Base-by-base conservation (phyloP, 1,139 yeast genomes). In the Protomyces pachydermus region DNA sequence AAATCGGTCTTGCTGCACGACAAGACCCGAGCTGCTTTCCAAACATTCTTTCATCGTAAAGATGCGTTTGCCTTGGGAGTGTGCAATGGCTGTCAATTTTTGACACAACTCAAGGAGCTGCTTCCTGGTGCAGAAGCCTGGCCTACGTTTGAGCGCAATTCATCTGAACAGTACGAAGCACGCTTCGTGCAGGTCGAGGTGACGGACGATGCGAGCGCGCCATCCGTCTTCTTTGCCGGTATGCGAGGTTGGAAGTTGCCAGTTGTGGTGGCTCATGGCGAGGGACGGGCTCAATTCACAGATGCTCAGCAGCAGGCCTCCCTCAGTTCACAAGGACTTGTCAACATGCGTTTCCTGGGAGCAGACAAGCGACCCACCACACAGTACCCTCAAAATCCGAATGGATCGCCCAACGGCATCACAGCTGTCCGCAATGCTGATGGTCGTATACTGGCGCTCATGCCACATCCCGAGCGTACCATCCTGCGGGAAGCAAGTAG, bases 391-490 rank as follows among this genome's bases (percentile, higher is more conserved):
- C 88, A 81, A 79, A 93, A 93, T 79, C 98, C 98, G 66, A 95
- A 95, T 76, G 99, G 99, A 51, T 89, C 97, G 23, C 90, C 95
- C 56, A 83, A 82, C 64, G 98, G 96, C 77, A 88, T 95, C 72
- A 88, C 97, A 53, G 99, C 97, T 80, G 84, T 95, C 67, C 81
- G 88, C 68, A 85, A 93, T 61, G 88, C 88, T 65, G 89, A 89
- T 73, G 98, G 98, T 70, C 85, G 98, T 76, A 97, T 95, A 3
- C 80, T 95, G 72, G 98, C 98, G 2, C 84, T 95, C 91, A 95
- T 95, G 99, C 99, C 99, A 56, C 99, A 95, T 75, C 98, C 99
- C 32, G 99, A 95, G 78, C 89, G 99, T 79, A 95, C 90, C 57
- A 82, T 87, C 66, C 83, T 97, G 78, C 79, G 85, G 73, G 96